Conservation (phyloP, 2,329 filamentous ascomycete species). For the Botrytis paeoniae region DNA sequence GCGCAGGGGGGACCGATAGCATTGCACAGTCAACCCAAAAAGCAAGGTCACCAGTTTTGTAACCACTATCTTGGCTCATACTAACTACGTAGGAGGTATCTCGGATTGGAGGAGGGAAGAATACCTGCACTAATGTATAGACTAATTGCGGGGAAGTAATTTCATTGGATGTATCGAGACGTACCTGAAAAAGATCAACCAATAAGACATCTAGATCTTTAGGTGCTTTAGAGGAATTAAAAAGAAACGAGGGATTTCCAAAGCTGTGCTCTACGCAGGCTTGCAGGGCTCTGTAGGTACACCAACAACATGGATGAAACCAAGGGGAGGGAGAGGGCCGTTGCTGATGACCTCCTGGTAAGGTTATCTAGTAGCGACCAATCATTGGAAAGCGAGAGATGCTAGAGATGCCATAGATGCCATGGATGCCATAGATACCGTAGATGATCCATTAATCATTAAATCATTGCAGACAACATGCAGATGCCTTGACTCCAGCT, state of each 20-base stretch:
- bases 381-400: neutral
- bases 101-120: neutral
- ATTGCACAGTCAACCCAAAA: neutral
- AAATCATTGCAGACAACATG: neutral
- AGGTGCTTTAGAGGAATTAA: neutral
- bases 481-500: neutral
- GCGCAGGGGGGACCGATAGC: neutral
- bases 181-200: neutral
- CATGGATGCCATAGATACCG: neutral
- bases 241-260: neutral
- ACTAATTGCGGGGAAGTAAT: neutral
- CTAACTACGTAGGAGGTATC: neutral
- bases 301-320: neutral
- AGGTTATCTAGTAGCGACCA: neutral
- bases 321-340: neutral
- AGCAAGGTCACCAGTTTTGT: slow-evolving; percentile 11
- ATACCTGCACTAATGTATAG: neutral
- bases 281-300: neutral
- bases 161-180: neutral
- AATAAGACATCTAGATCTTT: neutral
- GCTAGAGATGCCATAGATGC: neutral
- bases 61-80: neutral
- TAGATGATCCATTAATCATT: neutral
- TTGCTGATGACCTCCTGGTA: neutral
- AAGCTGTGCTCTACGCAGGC: neutral